Conservation (phyloP, 208 protist genomes). For the Novymonas esmeraldas region DNA sequence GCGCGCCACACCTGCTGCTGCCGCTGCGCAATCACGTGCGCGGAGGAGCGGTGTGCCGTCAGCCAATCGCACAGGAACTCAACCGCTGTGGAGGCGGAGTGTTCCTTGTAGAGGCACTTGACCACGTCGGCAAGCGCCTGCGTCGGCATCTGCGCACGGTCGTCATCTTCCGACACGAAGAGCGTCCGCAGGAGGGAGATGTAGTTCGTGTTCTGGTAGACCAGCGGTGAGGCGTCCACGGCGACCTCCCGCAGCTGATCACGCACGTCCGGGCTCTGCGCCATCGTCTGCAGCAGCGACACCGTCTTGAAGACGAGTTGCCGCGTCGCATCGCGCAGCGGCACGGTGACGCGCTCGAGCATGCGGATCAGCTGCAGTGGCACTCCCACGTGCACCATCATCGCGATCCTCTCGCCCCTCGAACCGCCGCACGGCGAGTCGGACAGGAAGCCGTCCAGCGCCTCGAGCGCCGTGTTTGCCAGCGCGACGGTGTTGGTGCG, state of each 20-base stretch:
- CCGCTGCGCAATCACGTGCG: constrained; percentile 21
- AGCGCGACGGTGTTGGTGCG: constrained; percentile 39
- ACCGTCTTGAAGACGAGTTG: constrained; percentile 27
- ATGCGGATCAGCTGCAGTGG: constrained; percentile 35
- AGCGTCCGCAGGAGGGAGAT: constrained; percentile 39
- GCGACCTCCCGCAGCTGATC: constrained; percentile 26
- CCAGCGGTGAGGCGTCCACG: constrained; percentile 31
- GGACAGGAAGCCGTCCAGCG: constrained; percentile 34
- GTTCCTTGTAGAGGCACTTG: constrained; percentile 32
- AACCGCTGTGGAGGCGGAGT: constrained; percentile 15
- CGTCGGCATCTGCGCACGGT: constrained; percentile 14
- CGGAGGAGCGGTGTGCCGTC: constrained; percentile 2
- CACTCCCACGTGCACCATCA: constrained; percentile 42
- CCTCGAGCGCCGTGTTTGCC: constrained; percentile 30
- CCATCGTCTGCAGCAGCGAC: constrained; percentile 30
- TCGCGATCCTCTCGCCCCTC: constrained; percentile 46
- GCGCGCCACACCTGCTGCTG: constrained; percentile 26
- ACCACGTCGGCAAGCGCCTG: constrained; percentile 30
- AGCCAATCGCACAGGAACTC: constrained; percentile 46
- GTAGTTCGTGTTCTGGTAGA: constrained; percentile 35
- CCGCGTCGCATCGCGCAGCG: constrained; percentile 24
- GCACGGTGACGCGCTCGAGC: constrained; percentile 36
- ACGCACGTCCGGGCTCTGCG: constrained; percentile 12
- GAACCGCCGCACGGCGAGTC: constrained; percentile 20
- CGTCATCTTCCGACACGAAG: constrained; percentile 21